phyloP scores from a whole-genome alignment of 169 alveolate species.

The Plasmodium cynomolgi region DNA sequence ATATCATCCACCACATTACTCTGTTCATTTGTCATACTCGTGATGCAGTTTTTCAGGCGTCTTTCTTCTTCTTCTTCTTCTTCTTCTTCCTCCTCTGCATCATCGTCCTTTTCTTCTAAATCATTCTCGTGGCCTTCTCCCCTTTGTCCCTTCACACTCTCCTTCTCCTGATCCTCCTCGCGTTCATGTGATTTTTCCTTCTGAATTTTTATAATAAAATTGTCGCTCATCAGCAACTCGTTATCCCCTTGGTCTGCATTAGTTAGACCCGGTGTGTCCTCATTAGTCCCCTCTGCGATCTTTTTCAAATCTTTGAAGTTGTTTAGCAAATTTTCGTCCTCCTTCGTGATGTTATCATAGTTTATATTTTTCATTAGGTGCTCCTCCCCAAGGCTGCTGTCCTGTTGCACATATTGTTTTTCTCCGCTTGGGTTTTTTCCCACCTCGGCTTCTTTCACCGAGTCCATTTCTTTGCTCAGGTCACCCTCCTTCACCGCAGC shows the following conservation, averaged over 20 bases:
- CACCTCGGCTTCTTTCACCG: background rate
- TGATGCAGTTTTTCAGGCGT: background rate
- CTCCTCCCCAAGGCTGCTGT: background rate
- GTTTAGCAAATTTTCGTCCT: slow-evolving; percentile 34
- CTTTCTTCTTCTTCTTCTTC: background rate
- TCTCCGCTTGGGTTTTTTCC: background rate
- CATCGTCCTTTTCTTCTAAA: background rate
- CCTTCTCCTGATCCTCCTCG: background rate
- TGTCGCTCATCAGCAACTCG: slow-evolving; percentile 58
- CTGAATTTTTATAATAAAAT: slow-evolving; percentile 62
- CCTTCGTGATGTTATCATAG: slow-evolving; percentile 15
- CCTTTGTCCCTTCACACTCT: background rate
- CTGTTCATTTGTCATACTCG: background rate
- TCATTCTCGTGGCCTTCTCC: background rate
- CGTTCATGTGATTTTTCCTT: slow-evolving; percentile 1
- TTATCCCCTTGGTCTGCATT: slow-evolving; percentile 30
- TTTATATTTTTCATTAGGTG: slow-evolving; percentile 6
- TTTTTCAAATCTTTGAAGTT: slow-evolving; percentile 25
- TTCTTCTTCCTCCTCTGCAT: background rate
- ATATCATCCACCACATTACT: background rate
- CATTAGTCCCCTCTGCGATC: background rate
- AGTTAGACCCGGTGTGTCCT: background rate
- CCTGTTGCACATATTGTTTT: background rate
- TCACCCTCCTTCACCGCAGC: background rate
- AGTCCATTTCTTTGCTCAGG: background rate